These are phyloP conservation scores for Trichoderma guizhouense DNA, from an alignment of 2,329 filamentous ascomycete genomes.

Conservation along the genomic window DNA sequence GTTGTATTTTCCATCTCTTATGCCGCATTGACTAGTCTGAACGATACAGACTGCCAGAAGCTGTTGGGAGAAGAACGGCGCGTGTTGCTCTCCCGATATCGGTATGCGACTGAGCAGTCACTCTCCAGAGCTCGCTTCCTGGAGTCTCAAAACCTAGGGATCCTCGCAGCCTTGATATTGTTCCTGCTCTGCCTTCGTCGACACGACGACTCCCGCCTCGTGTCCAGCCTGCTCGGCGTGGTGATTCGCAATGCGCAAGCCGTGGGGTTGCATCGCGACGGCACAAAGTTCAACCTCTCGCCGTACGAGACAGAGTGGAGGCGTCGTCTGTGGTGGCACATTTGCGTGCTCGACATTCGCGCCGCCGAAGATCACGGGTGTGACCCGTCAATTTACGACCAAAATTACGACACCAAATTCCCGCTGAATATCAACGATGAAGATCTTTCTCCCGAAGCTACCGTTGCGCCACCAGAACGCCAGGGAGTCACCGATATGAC, in stretches of 20 bases:
- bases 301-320: background rate
- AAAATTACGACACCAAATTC: background rate
- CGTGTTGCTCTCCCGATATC: background rate
- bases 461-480: background rate
- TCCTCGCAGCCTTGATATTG: background rate
- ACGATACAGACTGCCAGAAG: background rate
- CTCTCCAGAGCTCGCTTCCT: background rate
- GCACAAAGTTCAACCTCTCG: background rate
- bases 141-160: background rate
- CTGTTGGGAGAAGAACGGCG: background rate
- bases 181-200: background rate
- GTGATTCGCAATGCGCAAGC: background rate
- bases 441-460: background rate
- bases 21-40: background rate
- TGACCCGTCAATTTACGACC: background rate
- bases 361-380: background rate
- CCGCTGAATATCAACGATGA: background rate
- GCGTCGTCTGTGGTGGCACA: slow-evolving; percentile 9
- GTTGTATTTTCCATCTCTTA: background rate
- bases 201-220: background rate
- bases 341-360: background rate
- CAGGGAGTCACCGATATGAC: background rate
- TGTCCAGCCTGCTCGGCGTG: background rate
- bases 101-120: background rate
- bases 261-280: background rate